A percentile compares a stretch with the other conserved stretches of the same genome.
Evolutionary conservation across 2,329 filamentous ascomycete genomes (phyloP).

Genomic region (Neonectria hederae): DNA sequence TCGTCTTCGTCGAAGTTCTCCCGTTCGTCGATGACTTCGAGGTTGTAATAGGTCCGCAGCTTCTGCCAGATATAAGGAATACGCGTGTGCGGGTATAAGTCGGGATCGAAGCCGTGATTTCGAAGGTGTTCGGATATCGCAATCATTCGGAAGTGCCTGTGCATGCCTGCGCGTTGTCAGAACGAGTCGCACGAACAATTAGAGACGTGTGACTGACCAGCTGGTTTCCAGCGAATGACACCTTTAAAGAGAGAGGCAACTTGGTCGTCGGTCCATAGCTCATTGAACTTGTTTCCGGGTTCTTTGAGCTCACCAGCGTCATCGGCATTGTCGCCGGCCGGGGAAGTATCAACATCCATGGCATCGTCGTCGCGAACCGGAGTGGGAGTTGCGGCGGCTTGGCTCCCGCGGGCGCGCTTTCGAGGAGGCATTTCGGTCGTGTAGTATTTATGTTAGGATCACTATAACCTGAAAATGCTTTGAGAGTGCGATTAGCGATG

Average conservation of each 20-base stretch:
- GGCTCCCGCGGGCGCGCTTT: conserved; percentile 70
- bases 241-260: conserved; percentile 92
- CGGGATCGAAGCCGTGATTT: conserved; percentile 80
- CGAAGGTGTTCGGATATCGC: conserved; percentile 82
- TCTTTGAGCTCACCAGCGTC: conserved; percentile 32
- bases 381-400: conserved; percentile 66
- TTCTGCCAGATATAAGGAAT: conserved; percentile 95
- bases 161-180: conserved; percentile 70
- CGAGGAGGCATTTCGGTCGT: conserved; percentile 69
- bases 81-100: conserved; percentile 78
- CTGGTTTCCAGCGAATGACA: conserved; percentile 95
- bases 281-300: conserved; percentile 53
- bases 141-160: conserved; percentile 93
- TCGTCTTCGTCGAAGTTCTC: conserved; percentile 73
- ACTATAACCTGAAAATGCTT: not conserved
- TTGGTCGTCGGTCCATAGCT: conserved; percentile 95
- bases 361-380: conserved; percentile 65
- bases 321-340: conserved; percentile 60
- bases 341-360: conserved; percentile 68
- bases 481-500: conserved; percentile 1
- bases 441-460: not conserved
- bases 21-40: conserved; percentile 85
- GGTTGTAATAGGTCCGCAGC: conserved; percentile 82
- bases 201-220: conserved; percentile 63
- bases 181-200: conserved; percentile 8